Conservation (phyloP, 352 stramenopile species). For the Phytophthora rubi region DNA sequence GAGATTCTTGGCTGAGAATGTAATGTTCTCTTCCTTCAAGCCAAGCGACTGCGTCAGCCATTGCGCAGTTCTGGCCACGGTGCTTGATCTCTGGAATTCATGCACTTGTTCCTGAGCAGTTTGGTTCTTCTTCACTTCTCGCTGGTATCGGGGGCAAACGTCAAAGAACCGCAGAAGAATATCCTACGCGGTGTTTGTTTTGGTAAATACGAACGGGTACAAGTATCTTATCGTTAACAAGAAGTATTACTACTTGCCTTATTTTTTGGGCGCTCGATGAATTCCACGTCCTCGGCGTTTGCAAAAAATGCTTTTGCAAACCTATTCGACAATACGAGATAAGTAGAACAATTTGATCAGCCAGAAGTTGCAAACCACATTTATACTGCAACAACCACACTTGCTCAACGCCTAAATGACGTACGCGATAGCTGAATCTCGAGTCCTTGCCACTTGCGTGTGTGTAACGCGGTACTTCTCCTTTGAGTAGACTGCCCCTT, state of each 20-base stretch:
- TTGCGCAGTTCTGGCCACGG: constrained; percentile 19
- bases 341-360: neutral
- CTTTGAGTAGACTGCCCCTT: constrained; percentile 37
- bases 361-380: neutral
- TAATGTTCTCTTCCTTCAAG: constrained; percentile 28
- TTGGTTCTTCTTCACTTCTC: constrained; percentile 54
- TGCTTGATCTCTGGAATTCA: constrained; percentile 40
- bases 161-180: constrained; percentile 67
- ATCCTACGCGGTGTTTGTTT: constrained; percentile 32
- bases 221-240: neutral
- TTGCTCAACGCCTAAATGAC: neutral
- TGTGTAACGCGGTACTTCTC: constrained; percentile 57
- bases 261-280: constrained; percentile 45
- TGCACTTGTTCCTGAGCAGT: constrained; percentile 35
- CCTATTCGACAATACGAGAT: constrained; percentile 21
- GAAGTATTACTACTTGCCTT: constrained; percentile 24
- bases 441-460: constrained; percentile 59
- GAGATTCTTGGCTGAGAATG: constrained; percentile 40
- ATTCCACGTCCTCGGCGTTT: constrained; percentile 51
- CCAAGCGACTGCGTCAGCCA: constrained; percentile 33
- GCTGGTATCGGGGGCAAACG: constrained; percentile 55
- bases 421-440: constrained; percentile 65
- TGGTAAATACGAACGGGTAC: neutral
- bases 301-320: constrained; percentile 63
- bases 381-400: neutral